Percentiles rank a stretch among this genome's conserved stretches.
phyloP scores from a whole-genome alignment of 2,329 filamentous ascomycete species.

The Balansia obtecta region DNA sequence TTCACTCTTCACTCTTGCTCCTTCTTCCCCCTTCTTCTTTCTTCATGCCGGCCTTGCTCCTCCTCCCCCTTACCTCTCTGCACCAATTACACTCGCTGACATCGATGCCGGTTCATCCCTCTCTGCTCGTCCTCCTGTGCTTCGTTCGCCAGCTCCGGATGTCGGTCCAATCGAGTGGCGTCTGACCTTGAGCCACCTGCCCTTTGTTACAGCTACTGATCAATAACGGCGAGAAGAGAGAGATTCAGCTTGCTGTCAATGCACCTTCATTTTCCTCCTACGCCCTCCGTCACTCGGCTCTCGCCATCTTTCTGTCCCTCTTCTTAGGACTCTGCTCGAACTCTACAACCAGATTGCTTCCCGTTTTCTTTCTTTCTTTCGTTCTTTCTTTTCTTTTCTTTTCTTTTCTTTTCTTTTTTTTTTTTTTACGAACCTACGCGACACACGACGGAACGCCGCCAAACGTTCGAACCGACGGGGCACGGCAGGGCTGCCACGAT shows the following conservation, averaged over 20 bases:
- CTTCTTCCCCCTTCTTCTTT: background rate
- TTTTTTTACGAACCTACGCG: background rate
- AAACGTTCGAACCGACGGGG: background rate
- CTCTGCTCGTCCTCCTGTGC: background rate
- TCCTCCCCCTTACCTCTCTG: background rate
- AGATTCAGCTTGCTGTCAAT: background rate
- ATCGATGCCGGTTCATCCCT: background rate
- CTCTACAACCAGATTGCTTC: background rate
- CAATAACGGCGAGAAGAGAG: background rate
- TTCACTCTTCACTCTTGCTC: background rate
- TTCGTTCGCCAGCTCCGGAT: background rate
- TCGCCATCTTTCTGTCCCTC: background rate
- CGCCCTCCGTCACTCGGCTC: background rate
- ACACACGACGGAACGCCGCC: background rate
- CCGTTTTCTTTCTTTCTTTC: too few species aligned
- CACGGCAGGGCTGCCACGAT: conserved; percentile 2
- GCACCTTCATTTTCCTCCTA: background rate
- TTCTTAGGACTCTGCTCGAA: background rate
- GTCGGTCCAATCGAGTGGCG: background rate
- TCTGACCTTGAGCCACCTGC: background rate
- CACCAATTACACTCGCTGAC: background rate
- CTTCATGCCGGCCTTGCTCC: background rate
- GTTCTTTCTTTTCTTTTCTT: too few species aligned
- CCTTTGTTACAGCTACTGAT: background rate
- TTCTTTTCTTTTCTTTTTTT: background rate